These are phyloP conservation scores for Eragrostis tef DNA, from an alignment of 202 grass and related monocot genomes.

Conservation along the genomic window DNA sequence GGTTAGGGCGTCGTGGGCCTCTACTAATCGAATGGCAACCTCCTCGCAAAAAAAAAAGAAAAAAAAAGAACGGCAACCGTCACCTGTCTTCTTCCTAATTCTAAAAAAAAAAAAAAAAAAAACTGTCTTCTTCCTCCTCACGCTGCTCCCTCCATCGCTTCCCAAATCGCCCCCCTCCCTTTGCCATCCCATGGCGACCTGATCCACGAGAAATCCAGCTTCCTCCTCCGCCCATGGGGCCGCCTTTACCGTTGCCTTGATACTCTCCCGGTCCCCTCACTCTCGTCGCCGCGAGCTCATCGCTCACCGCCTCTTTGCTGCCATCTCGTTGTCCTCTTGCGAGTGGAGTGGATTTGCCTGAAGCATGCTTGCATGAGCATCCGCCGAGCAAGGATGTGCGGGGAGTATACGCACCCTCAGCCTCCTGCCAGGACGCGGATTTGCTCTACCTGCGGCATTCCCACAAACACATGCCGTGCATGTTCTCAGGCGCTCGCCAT, in stretches of 20 bases:
- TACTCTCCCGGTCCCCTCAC: background rate
- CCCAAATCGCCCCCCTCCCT: background rate
- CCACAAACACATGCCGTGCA: constrained; percentile 46
- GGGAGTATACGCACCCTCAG: background rate
- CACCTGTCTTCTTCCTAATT: background rate
- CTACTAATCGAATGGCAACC: background rate
- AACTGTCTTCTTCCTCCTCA: background rate
- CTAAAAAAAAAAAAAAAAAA: no score
- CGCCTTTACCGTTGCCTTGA: background rate
- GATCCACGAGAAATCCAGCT: background rate
- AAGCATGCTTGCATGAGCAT: background rate
- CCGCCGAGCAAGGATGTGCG: background rate
- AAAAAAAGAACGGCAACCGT: background rate
- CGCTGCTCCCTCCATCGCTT: background rate
- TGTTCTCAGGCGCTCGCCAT: constrained; percentile 43
- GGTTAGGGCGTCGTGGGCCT: background rate
- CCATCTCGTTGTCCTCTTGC: constrained; percentile 4
- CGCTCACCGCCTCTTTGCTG: background rate
- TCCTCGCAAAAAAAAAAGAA: no score
- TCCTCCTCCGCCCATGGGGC: background rate
- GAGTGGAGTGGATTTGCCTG: background rate
- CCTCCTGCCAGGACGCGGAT: no score
- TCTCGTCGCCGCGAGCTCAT: background rate
- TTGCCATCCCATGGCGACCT: background rate
- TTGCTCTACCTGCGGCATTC: constrained; percentile 45